phyloP scores from a whole-genome alignment of 345 rosid species.

The Pistacia vera region DNA sequence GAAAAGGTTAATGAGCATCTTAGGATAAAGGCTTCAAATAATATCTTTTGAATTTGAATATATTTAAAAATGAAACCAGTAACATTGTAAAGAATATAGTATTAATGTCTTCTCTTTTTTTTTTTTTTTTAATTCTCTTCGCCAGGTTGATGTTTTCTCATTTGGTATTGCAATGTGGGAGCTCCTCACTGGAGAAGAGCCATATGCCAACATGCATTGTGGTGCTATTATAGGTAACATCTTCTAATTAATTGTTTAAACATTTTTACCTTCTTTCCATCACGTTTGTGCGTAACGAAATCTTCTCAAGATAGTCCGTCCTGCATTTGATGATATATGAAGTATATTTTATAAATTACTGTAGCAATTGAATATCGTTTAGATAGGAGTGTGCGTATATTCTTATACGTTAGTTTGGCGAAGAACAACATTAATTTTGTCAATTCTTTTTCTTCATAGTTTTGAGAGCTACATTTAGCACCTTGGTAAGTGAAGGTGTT shows the following conservation, averaged over 20 bases:
- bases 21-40: neutral
- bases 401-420: neutral
- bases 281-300: neutral
- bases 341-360: too few species aligned
- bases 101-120: neutral
- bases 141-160: conserved; percentile 91
- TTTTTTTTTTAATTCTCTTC: neutral
- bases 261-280: neutral
- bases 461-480: neutral
- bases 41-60: neutral
- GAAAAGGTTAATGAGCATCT: conserved; percentile 60
- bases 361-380: neutral
- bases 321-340: neutral
- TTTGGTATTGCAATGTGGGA: conserved; percentile 93
- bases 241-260: neutral
- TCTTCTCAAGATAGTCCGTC: neutral
- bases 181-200: conserved; percentile 81
- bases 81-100: neutral
- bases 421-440: neutral
- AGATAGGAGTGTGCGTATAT: neutral
- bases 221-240: conserved; percentile 90
- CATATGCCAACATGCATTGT: conserved; percentile 88
- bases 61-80: neutral
- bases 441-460: too few species aligned
- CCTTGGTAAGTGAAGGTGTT: too few species aligned